These are phyloP conservation scores for Daldinia childiae DNA, from an alignment of 495 filamentous ascomycete genomes.

Conservation along the genomic window DNA sequence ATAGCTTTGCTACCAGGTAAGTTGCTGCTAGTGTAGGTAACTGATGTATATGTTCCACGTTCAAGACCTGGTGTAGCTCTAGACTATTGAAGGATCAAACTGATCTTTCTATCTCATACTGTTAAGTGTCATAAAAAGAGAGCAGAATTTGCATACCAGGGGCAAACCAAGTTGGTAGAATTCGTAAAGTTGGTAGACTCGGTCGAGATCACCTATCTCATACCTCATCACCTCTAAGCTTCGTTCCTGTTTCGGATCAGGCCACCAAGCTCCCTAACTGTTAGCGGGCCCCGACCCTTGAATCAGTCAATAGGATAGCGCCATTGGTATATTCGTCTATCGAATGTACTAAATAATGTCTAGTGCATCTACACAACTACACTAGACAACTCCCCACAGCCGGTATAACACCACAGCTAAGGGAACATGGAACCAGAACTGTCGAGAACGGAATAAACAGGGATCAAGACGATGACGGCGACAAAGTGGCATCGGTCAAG, in stretches of 20 bases:
- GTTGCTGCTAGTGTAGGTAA: not conserved
- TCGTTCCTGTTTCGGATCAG: conserved; percentile 22
- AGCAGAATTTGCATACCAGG: not conserved
- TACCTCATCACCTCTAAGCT: conserved; percentile 1
- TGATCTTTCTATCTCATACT: not conserved
- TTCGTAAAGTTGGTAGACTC: not conserved
- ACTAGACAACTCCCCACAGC: conserved; percentile 18
- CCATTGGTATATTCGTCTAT: not conserved
- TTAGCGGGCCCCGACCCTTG: not conserved
- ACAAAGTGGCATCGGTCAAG: conserved; percentile 27
- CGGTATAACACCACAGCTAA: conserved; percentile 13
- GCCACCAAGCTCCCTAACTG: conserved; percentile 5
- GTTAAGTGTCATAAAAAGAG: not conserved
- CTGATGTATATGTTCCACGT: conserved; percentile 9
- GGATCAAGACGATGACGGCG: conserved; percentile 18
- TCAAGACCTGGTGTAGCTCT: not conserved
- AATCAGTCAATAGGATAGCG: not conserved
- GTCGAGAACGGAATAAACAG: conserved; percentile 25
- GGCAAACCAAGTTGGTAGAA: not conserved
- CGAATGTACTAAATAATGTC: not conserved
- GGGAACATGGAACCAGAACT: conserved; percentile 18
- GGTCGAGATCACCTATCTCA: conserved; percentile 4
- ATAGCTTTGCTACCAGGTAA: conserved; percentile 6
- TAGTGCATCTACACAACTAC: not conserved
- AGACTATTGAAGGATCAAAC: not conserved